Conservation (phyloP, 2,329 filamentous ascomycete genomes). For the Dichotomopilus funicola region DNA sequence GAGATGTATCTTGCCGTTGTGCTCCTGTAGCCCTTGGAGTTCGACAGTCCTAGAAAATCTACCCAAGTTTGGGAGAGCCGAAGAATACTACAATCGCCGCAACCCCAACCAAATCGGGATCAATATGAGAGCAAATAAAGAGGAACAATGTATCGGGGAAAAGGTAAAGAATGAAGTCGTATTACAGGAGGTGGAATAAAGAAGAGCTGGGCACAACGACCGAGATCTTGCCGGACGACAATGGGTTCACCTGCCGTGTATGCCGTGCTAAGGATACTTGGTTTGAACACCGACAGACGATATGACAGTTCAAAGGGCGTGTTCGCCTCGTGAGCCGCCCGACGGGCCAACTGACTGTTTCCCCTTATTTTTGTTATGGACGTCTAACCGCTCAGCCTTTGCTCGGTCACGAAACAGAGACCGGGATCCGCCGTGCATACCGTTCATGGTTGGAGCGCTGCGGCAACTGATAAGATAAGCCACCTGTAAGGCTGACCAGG, state of each 20-base stretch:
- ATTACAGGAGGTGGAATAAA: constrained; percentile 1
- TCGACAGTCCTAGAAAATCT: too few relatives aligned
- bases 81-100: constrained; percentile 27
- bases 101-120: constrained; percentile 25
- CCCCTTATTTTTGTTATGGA: too few relatives aligned
- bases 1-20: too few relatives aligned
- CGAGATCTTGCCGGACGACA: background rate
- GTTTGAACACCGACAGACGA: background rate
- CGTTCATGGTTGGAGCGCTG: too few relatives aligned
- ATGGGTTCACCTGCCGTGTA: background rate
- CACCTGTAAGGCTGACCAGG: background rate
- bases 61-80: too few relatives aligned
- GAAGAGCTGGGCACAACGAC: constrained; percentile 25
- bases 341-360: too few relatives aligned
- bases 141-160: constrained; percentile 19
- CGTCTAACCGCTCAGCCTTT: too few relatives aligned
- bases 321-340: too few relatives aligned
- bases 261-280: background rate
- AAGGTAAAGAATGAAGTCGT: constrained; percentile 21
- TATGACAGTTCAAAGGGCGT: too few relatives aligned
- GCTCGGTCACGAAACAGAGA: too few relatives aligned
- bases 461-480: background rate
- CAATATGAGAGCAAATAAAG: constrained; percentile 22
- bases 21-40: too few relatives aligned
- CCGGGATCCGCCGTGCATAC: too few relatives aligned